These are phyloP conservation scores for Cystobasidium onofrii DNA, from an alignment of 768 basidiomycete species.

Conservation along the genomic window DNA sequence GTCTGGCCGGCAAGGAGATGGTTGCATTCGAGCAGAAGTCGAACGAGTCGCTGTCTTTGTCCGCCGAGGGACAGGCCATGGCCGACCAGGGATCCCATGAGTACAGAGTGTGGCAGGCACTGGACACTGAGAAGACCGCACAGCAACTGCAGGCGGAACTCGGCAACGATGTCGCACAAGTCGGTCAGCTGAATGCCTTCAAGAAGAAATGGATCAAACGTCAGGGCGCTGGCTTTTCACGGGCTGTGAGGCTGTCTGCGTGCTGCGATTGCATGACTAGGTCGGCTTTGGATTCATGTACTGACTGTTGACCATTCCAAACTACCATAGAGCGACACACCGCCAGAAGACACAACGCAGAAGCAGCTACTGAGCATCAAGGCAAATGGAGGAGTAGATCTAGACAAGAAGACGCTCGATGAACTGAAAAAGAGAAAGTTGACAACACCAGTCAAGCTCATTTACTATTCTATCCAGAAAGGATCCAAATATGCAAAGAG, in stretches of 20 bases:
- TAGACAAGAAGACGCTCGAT: constrained; percentile 28
- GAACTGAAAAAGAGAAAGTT: constrained; percentile 33
- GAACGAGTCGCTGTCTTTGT: constrained; percentile 62
- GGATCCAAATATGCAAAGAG: constrained; percentile 81
- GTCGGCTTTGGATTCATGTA: background rate
- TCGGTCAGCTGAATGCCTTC: constrained; percentile 92
- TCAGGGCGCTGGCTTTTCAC: constrained; percentile 73
- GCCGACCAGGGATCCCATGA: constrained; percentile 81
- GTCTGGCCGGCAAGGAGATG: constrained; percentile 80
- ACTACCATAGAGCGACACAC: background rate
- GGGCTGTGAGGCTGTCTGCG: constrained; percentile 56
- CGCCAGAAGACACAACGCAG: constrained; percentile 28
- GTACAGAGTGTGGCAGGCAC: constrained; percentile 69
- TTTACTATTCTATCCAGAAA: constrained; percentile 85
- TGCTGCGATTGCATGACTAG: background rate
- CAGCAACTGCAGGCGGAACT: constrained; percentile 47
- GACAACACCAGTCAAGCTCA: constrained; percentile 58
- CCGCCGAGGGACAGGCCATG: constrained; percentile 73
- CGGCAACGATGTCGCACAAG: constrained; percentile 79
- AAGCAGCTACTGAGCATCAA: constrained; percentile 20
- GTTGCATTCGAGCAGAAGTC: constrained; percentile 71
- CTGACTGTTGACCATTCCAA: background rate
- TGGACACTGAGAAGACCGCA: background rate
- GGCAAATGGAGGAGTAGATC: background rate
- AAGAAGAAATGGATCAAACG: constrained; percentile 95